These are phyloP conservation scores for Penicillium coprophilum DNA, from an alignment of 495 filamentous ascomycete genomes.

Conservation along the genomic window DNA sequence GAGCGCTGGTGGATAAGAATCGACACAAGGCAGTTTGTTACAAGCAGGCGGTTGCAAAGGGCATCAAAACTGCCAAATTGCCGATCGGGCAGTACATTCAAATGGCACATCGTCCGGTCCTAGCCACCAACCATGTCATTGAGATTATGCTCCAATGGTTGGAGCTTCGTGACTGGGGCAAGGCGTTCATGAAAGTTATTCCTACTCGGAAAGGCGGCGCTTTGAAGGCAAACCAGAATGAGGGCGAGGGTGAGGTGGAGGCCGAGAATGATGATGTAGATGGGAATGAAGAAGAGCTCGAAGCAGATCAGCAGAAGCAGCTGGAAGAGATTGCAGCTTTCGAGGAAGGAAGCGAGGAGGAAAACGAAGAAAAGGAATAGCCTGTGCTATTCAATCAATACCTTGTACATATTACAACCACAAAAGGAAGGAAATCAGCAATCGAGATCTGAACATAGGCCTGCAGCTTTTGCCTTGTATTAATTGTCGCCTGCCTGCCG, in stretches of 20 bases:
- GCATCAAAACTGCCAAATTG: conserved; percentile 82
- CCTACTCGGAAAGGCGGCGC: conserved; percentile 79
- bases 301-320: conserved; percentile 18
- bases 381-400: not conserved
- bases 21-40: conserved; percentile 93
- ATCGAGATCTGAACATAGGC: not conserved
- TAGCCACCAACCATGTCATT: conserved; percentile 91
- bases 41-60: conserved; percentile 68
- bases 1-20: conserved; percentile 93
- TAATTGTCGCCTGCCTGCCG: not conserved
- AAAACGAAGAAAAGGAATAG: conserved; percentile 8
- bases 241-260: conserved; percentile 20
- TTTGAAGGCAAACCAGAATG: conserved; percentile 39
- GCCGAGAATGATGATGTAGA: conserved; percentile 32
- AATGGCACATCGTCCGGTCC: conserved; percentile 77
- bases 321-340: conserved; percentile 15
- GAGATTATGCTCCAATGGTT: conserved; percentile 97
- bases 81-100: conserved; percentile 91
- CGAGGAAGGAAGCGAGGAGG: conserved; percentile 16
- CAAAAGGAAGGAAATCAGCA: not conserved
- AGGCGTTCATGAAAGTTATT: conserved; percentile 82
- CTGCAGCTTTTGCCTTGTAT: not conserved
- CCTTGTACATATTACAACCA: not conserved
- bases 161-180: conserved; percentile 82
- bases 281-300: conserved; percentile 30